A percentile compares a stretch with the other conserved stretches of the same genome.
These are phyloP conservation scores for Ampelocalamus luodianensis DNA, from an alignment of 176 grass and related monocot species.

Conservation along the genomic window DNA sequence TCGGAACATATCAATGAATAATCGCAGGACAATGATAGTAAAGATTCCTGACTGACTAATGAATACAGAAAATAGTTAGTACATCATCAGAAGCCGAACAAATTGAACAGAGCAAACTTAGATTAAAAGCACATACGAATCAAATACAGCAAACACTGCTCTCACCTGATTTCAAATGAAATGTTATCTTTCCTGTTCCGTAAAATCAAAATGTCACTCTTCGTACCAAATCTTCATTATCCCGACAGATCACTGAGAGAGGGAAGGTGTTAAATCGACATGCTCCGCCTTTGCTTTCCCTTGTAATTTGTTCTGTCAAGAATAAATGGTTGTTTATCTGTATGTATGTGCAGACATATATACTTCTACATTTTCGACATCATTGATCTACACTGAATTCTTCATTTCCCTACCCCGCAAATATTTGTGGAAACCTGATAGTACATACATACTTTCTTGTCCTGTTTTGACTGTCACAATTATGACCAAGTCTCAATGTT, in stretches of 20 bases:
- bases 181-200: neutral
- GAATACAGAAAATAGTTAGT: neutral
- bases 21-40: neutral
- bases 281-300: neutral
- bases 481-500: slow-evolving; percentile 85
- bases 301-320: neutral
- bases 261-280: neutral
- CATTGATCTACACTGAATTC: neutral
- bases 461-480: slow-evolving; percentile 1
- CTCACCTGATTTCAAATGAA: neutral
- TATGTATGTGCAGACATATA: slow-evolving; percentile 18
- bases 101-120: neutral
- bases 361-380: neutral
- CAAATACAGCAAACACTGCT: slow-evolving; percentile 5
- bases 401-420: neutral
- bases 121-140: neutral
- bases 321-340: slow-evolving; percentile 17
- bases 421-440: neutral
- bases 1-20: neutral
- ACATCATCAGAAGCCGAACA: neutral
- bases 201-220: slow-evolving; percentile 4
- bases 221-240: neutral
- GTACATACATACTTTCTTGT: slow-evolving; percentile 2
- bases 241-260: neutral
- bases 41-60: neutral